Base-by-base conservation (phyloP, 768 basidiomycete genomes). In the Agrocybe pediades region DNA sequence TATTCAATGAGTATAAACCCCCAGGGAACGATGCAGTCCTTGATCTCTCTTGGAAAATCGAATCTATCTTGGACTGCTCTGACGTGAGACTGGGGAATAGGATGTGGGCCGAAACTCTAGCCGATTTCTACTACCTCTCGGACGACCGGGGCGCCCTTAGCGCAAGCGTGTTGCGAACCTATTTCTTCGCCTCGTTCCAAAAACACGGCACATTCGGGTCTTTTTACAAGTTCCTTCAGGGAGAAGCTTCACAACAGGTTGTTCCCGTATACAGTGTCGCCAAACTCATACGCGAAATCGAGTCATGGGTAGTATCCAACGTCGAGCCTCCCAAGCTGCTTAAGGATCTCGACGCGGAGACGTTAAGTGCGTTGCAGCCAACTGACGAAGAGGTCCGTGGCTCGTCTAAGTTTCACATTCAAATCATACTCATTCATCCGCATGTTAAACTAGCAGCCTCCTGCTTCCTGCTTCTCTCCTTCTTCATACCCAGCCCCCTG, bases 401-500 rank as follows among this genome's bases (percentile, higher is more conserved):
- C 15, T 33, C 33, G 15, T n/a, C 15, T 25, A 23, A 3, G 33
- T 17, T n/a, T 30, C 36, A 41, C n/a, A 17, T 15, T n/a, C 16
- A 53, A 9, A 16, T 16, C n/a, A n/a, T 27, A 19, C 8, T n/a
- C 24, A n/a, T 3, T 16, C 8, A 24, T 2, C 6, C 13, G 8
- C 2, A 29, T 30, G 9, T 9, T 30, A 19, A 55, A 16, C 11
- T 40, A 7, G 19, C 23, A 5, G 20, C 27, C n/a, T 17, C 11
- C 24, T 16, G 41, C n/a, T 27, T 59, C 65, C 20, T 20, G 62
- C 1, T 78, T 75, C 56, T 58, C 70, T 49, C 62, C 63, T 0
- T 59, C 64, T 2, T 65, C 70, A 25, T 77, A 79, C 46, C 74
- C 77, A 3, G 49, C 63, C 9, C 72, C 72, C 6, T 76, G 77